These are phyloP conservation scores for Pyrenochaeta sp. DNA, from an alignment of 2,329 filamentous ascomycete species.

Conservation along the genomic window DNA sequence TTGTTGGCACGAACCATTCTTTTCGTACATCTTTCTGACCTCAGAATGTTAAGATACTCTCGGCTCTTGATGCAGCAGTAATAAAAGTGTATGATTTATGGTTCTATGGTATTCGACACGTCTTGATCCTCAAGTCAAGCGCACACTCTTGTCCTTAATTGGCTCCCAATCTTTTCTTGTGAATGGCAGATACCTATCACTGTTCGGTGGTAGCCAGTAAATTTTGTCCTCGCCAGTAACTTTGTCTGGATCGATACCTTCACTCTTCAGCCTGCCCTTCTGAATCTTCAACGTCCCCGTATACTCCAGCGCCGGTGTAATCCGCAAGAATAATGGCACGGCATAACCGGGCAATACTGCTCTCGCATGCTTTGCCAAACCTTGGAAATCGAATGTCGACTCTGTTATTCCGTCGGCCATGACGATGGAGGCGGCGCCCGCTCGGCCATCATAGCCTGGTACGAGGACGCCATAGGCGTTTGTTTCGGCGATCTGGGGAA, in stretches of 20 bases:
- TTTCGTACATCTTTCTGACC: background rate
- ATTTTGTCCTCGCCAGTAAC: conserved; percentile 50
- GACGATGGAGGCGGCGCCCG: conserved; percentile 54
- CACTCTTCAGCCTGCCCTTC: conserved; percentile 53
- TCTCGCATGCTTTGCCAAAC: conserved; percentile 50
- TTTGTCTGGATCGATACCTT: conserved; percentile 55
- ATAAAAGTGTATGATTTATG: background rate
- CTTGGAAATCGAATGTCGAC: conserved; percentile 43
- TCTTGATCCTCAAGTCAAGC: conserved; percentile 24
- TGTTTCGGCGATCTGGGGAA: conserved; percentile 52
- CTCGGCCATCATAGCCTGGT: conserved; percentile 56
- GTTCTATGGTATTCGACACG: background rate
- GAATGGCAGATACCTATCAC: conserved; percentile 51
- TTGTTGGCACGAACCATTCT: no score
- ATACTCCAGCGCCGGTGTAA: conserved; percentile 53
- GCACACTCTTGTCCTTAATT: conserved; percentile 40
- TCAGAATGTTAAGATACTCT: background rate
- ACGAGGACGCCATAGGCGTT: conserved; percentile 57
- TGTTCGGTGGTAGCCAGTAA: conserved; percentile 52
- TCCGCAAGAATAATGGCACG: conserved; percentile 55
- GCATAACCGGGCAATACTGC: conserved; percentile 55
- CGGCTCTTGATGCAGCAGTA: background rate
- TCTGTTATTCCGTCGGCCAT: conserved; percentile 44
- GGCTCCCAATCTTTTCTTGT: conserved; percentile 47
- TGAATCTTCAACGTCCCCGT: conserved; percentile 58